A percentile compares a stretch with the other conserved stretches of the same genome.
phyloP scores from a whole-genome alignment of 1,284 basidiomycete species.

The Ceratobasidium sp. region DNA sequence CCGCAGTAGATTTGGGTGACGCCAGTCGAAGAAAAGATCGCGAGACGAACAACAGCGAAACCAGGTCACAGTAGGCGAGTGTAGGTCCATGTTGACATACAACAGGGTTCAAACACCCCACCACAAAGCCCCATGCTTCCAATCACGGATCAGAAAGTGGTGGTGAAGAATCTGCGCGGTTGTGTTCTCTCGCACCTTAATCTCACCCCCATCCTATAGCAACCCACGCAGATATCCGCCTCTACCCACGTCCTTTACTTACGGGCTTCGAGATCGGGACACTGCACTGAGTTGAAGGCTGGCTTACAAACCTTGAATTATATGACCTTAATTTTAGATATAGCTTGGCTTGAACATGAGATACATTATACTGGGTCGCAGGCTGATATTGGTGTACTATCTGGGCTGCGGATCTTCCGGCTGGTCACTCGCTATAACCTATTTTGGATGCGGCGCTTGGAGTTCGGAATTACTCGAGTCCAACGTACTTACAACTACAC shows the following conservation, averaged over 20 bases:
- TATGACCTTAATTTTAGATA: neutral
- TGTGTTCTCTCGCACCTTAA: neutral
- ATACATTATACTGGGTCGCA: neutral
- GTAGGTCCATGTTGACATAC: constrained; percentile 20
- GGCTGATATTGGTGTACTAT: too few species aligned
- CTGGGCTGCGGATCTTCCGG: too few species aligned
- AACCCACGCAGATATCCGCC: neutral
- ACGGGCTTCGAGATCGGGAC: neutral
- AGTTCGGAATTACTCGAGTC: too few species aligned
- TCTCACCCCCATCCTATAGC: neutral
- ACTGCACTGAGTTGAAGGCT: neutral
- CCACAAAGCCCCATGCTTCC: neutral
- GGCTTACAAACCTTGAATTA: neutral
- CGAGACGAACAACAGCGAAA: constrained; percentile 26
- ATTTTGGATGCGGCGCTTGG: too few species aligned
- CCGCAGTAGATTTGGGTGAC: neutral
- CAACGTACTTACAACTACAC: too few species aligned
- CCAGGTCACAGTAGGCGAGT: neutral
- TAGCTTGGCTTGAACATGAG: too few species aligned
- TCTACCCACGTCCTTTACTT: neutral
- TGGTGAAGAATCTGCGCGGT: neutral
- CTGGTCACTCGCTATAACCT: too few species aligned
- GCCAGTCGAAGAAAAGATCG: constrained; percentile 8
- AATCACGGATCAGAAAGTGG: neutral
- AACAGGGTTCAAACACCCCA: constrained; percentile 1